Percentiles rank a stretch among this genome's conserved stretches.
These are phyloP conservation scores for Saturnispora saitoi DNA, from an alignment of 805 yeast genomes.

Conservation along the genomic window DNA sequence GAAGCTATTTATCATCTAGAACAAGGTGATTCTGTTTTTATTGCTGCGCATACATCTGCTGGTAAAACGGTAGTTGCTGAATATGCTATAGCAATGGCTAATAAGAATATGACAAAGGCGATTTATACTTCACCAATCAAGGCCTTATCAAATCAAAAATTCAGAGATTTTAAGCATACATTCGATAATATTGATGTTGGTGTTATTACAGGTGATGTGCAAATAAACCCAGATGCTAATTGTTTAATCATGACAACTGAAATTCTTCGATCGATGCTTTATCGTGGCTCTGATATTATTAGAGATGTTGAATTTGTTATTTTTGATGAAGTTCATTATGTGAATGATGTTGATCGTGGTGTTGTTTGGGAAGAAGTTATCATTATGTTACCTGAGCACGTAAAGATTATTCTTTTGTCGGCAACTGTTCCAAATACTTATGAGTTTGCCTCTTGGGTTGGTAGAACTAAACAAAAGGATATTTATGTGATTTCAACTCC, in stretches of 20 bases:
- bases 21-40: slow-evolving; percentile 97
- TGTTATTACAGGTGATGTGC: slow-evolving; percentile 97
- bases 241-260: slow-evolving; percentile 99
- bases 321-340: slow-evolving; percentile 96
- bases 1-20: slow-evolving; percentile 95
- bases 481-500: slow-evolving; percentile 95
- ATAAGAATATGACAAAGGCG: slow-evolving; percentile 91
- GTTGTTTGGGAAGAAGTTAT: slow-evolving; percentile 99
- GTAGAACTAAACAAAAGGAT: slow-evolving; percentile 91
- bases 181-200: slow-evolving; percentile 91
- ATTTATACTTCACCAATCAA: slow-evolving; percentile 95
- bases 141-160: slow-evolving; percentile 90
- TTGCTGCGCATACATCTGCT: slow-evolving; percentile 98
- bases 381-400: slow-evolving; percentile 90
- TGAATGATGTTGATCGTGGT: slow-evolving; percentile 97
- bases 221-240: slow-evolving; percentile 96
- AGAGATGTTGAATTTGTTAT: slow-evolving; percentile 99
- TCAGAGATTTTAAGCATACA: slow-evolving; percentile 87
- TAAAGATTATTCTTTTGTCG: slow-evolving; percentile 84
- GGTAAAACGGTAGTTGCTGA: slow-evolving; percentile 98
- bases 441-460: slow-evolving; percentile 98
- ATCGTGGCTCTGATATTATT: slow-evolving; percentile 96
- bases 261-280: slow-evolving; percentile 91
- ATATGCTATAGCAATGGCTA: slow-evolving; percentile 95
- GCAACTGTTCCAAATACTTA: slow-evolving; percentile 98